Evolutionary conservation across 768 basidiomycete species (phyloP).

Genomic region (Auricularia sp.): DNA sequence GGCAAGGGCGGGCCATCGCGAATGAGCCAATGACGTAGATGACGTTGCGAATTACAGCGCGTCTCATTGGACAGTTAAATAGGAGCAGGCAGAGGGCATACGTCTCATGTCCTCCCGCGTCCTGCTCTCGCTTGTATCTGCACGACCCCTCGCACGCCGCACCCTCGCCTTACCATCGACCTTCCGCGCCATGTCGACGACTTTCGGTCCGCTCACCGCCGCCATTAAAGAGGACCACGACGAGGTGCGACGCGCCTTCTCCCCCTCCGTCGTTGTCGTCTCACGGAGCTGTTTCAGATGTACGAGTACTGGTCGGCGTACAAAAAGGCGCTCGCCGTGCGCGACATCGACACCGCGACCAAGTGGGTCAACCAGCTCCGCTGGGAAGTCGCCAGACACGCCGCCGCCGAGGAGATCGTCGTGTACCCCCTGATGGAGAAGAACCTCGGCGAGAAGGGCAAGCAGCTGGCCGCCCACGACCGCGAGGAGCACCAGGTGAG

Average conservation of each 20-base stretch:
- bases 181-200: not conserved
- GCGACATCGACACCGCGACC: conserved; percentile 36
- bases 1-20: too few relatives aligned
- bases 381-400: conserved; percentile 45
- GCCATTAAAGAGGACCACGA: conserved; percentile 42
- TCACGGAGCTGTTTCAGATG: conserved; percentile 29
- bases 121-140: too few relatives aligned
- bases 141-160: too few relatives aligned
- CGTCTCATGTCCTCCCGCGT: too few relatives aligned
- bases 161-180: too few relatives aligned
- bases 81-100: too few relatives aligned
- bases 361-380: conserved; percentile 47
- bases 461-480: conserved; percentile 43
- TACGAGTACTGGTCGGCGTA: conserved; percentile 47
- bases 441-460: conserved; percentile 42
- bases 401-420: conserved; percentile 53
- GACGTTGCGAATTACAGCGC: too few relatives aligned
- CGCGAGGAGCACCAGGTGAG: conserved; percentile 46
- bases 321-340: conserved; percentile 22
- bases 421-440: conserved; percentile 55
- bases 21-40: too few relatives aligned
- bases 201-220: conserved; percentile 20
- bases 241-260: conserved; percentile 24
- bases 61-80: too few relatives aligned
- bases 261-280: not conserved